Base-by-base conservation (phyloP, 192 early-diverging fungal genomes). In the Backusella circina region DNA sequence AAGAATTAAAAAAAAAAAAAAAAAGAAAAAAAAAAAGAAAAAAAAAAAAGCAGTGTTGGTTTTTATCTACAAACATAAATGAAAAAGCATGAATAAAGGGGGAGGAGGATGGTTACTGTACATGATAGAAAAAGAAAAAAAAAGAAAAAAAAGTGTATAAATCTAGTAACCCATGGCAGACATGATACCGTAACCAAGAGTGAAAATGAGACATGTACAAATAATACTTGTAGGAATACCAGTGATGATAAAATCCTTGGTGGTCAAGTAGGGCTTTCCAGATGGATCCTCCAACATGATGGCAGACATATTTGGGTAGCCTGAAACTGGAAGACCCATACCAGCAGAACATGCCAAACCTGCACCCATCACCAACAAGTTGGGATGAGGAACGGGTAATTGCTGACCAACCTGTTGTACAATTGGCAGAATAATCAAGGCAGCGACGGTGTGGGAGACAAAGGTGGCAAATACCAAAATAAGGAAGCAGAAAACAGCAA, bases 241-340 rank as follows among this genome's bases (percentile, higher is more conserved):
- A 23, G 85, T 86, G 65, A 84, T 83, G 21, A 93, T 37, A 50
- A 94, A 94, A 75, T 94, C 93, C n/a, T 66, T 75, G 0, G 90
- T 88, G 44, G 72, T 67, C 71, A 94, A 78, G 75, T 89, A 94
- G 41, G 90, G 91, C 15, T 80, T 82, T 28, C 93, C 93, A 50
- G 86, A 84, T 5, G 85, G 77, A 71, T 92, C 90, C 73, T 93
- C 91, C 47, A 87, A 75, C 23, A 88, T 86, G 37, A 92, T 86
- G 18, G 91, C 93, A 68, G 89, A 88, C 91, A 94, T 92, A 77
- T 94, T 94, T 9, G 93, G 93, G 81, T 89, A 94, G 4, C 90
- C 90, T 1, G 89, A 91, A n/a, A 94, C 90, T 32, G 93, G 93
- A 0, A 94, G 80, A 61, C 74, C 79, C 74, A 73, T 72, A 35